These are phyloP conservation scores for Scolecobasidium constrictum DNA, from an alignment of 2,329 filamentous ascomycete genomes.

Conservation along the genomic window DNA sequence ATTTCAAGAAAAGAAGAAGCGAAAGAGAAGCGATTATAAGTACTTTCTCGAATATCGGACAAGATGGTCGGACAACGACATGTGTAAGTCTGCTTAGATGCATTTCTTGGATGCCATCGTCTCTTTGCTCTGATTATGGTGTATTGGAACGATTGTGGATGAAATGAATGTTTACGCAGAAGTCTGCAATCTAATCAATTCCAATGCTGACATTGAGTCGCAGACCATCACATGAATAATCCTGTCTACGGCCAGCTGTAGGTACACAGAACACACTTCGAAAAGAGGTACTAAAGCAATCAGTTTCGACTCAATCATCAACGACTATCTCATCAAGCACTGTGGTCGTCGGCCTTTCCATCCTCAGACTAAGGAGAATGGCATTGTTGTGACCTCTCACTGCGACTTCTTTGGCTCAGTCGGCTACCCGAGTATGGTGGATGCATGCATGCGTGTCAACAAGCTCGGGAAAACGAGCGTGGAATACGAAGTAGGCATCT, in stretches of 20 bases:
- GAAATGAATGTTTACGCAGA: no score
- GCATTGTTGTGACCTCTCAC: conserved; percentile 5
- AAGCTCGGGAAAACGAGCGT: conserved; percentile 7
- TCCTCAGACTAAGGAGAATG: conserved; percentile 6
- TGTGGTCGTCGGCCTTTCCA: conserved; percentile 1
- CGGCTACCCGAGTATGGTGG: background rate
- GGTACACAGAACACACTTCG: background rate
- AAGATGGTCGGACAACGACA: conserved; percentile 15
- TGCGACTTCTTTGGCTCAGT: conserved; percentile 8
- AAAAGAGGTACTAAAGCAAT: no score
- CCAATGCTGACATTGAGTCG: no score
- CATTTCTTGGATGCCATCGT: no score
- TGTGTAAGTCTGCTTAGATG: no score
- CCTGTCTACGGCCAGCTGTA: conserved; percentile 6
- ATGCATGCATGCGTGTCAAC: conserved; percentile 5
- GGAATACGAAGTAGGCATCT: conserved; percentile 7
- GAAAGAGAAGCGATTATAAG: conserved; percentile 5
- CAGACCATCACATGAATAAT: conserved; percentile 8
- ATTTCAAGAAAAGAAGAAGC: conserved; percentile 2
- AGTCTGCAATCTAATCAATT: no score
- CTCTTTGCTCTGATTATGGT: no score
- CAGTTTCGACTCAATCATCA: conserved; percentile 7
- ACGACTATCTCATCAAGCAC: conserved; percentile 6
- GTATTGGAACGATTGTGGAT: no score
- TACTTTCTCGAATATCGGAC: conserved; percentile 7